These are phyloP conservation scores for Pyracantha coccinea DNA, from an alignment of 331 rosid genomes.

Conservation along the genomic window DNA sequence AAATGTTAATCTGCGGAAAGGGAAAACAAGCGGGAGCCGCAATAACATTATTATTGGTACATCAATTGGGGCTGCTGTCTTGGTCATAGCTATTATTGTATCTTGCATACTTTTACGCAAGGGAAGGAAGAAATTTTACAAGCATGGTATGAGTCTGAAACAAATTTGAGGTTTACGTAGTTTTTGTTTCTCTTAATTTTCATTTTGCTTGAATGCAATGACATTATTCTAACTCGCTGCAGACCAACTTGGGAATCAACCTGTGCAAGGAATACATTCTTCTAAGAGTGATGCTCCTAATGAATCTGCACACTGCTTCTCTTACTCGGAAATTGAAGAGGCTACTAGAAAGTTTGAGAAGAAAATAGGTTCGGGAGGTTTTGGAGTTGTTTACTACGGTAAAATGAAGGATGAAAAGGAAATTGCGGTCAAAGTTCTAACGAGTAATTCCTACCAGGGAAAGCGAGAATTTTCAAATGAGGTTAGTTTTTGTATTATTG, in stretches of 20 bases:
- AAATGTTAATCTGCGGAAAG: slow-evolving; percentile 57
- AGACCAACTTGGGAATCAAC: slow-evolving; percentile 32
- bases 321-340: slow-evolving; percentile 47
- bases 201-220: slow-evolving; percentile 8
- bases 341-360: slow-evolving; percentile 64
- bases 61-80: slow-evolving; percentile 57
- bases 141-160: slow-evolving; percentile 39
- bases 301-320: slow-evolving; percentile 71
- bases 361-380: slow-evolving; percentile 85
- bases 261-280: slow-evolving; percentile 34
- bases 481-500: slow-evolving; percentile 33
- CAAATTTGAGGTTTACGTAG: background rate
- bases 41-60: slow-evolving; percentile 49
- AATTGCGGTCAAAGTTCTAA: slow-evolving; percentile 82
- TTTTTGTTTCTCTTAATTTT: slow-evolving; percentile 7
- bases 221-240: slow-evolving; percentile 14
- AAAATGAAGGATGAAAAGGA: slow-evolving; percentile 59
- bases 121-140: slow-evolving; percentile 33
- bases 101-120: slow-evolving; percentile 42
- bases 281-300: slow-evolving; percentile 39
- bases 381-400: slow-evolving; percentile 82
- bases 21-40: slow-evolving; percentile 29
- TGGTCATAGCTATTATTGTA: slow-evolving; percentile 45
- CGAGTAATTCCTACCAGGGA: slow-evolving; percentile 72
- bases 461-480: slow-evolving; percentile 83